phyloP scores from a whole-genome alignment of 2,329 filamentous ascomycete species.

The Aureobasidium subglaciale region DNA sequence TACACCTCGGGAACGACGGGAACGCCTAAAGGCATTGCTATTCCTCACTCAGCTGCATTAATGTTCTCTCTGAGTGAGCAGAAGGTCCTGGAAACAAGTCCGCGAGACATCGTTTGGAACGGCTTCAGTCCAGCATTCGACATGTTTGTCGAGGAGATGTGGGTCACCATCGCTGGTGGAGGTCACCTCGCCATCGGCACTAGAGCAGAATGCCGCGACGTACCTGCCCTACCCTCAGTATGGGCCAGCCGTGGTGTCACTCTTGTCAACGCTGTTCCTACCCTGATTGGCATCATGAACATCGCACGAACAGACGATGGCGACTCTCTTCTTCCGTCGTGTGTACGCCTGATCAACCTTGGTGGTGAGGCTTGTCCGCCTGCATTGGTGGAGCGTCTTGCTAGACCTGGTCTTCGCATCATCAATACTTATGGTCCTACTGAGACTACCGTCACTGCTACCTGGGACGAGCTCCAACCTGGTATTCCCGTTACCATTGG shows the following conservation, averaged over 20 bases:
- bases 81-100: background rate
- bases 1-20: slow-evolving; percentile 87
- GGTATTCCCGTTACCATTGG: background rate
- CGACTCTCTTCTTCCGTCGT: background rate
- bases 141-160: slow-evolving; percentile 7
- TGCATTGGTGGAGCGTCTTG: background rate
- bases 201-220: background rate
- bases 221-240: background rate
- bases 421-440: slow-evolving; percentile 4
- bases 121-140: background rate
- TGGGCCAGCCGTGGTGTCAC: background rate
- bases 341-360: background rate
- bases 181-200: background rate
- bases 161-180: background rate
- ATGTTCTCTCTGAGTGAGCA: background rate
- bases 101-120: background rate
- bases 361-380: background rate
- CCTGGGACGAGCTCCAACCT: background rate
- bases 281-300: slow-evolving; percentile 1
- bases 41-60: background rate
- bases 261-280: background rate
- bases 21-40: slow-evolving; percentile 61
- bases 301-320: background rate
- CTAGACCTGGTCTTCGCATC: background rate
- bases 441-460: background rate